Evolutionary conservation across 139 green algal species (phyloP).

Genomic region (Micractinium sp.): DNA sequence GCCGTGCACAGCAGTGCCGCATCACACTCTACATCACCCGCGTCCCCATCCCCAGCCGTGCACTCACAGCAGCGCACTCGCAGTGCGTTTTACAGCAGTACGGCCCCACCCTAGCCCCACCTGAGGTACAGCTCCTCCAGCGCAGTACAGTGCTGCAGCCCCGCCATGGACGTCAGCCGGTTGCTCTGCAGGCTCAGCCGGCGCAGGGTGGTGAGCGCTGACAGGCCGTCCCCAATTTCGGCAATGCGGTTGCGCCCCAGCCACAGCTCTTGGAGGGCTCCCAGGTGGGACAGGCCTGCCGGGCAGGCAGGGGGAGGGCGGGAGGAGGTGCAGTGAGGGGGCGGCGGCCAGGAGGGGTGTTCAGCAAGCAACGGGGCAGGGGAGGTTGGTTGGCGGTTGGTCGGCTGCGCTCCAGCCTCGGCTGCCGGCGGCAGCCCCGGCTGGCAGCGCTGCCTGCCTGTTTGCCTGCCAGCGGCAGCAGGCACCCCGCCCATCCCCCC

Average conservation of each 20-base stretch:
- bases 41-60: too few relatives aligned
- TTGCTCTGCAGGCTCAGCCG: slow-evolving; percentile 76
- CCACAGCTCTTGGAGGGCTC: slow-evolving; percentile 88
- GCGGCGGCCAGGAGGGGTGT: background rate
- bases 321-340: background rate
- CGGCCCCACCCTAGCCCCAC: background rate
- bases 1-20: too few relatives aligned
- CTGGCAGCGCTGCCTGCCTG: background rate
- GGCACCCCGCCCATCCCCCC: background rate
- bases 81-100: background rate
- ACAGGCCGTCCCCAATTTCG: slow-evolving; percentile 42
- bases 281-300: slow-evolving; percentile 40
- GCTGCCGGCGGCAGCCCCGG: too few relatives aligned
- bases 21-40: too few relatives aligned
- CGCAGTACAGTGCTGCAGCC: slow-evolving; percentile 68
- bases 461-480: background rate
- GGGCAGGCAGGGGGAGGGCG: too few relatives aligned
- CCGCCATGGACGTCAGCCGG: slow-evolving; percentile 80
- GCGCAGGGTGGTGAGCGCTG: slow-evolving; percentile 42
- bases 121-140: slow-evolving; percentile 93
- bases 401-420: background rate
- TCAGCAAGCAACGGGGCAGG: background rate
- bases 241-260: slow-evolving; percentile 92
- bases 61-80: background rate
- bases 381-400: too few relatives aligned